These are phyloP conservation scores for Hortiboletus flavorubellus DNA, from an alignment of 768 basidiomycete species.

Conservation along the genomic window DNA sequence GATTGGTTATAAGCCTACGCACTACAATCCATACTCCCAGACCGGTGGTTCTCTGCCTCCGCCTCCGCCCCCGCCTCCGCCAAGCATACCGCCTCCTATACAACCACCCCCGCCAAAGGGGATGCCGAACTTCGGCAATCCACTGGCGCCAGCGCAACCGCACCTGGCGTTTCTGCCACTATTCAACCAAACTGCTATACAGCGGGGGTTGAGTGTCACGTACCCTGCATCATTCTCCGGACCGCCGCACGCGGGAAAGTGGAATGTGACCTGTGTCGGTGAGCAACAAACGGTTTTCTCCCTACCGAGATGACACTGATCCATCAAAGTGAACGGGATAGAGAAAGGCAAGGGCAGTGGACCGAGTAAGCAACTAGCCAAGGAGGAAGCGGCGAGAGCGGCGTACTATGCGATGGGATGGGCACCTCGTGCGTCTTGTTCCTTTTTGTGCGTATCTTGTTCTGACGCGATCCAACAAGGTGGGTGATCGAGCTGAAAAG, in stretches of 20 bases:
- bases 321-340: constrained; percentile 60
- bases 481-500: constrained; percentile 14
- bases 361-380: constrained; percentile 69
- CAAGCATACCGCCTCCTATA: constrained; percentile 30
- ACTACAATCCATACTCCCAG: constrained; percentile 31
- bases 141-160: constrained; percentile 62
- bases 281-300: constrained; percentile 26
- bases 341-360: constrained; percentile 64
- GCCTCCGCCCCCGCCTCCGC: constrained; percentile 21
- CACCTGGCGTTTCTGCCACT: constrained; percentile 61
- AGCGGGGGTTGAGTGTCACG: constrained; percentile 58
- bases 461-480: constrained; percentile 9
- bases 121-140: constrained; percentile 42
- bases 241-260: constrained; percentile 64
- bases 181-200: constrained; percentile 71
- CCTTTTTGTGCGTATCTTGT: neutral
- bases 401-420: constrained; percentile 77
- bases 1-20: constrained; percentile 20
- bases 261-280: constrained; percentile 70
- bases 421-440: constrained; percentile 42
- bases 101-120: constrained; percentile 37
- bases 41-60: constrained; percentile 8
- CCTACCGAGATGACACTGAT: neutral
- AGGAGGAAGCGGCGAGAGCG: constrained; percentile 71
- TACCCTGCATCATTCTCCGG: constrained; percentile 61